A percentile compares a stretch with the other conserved stretches of the same genome.
phyloP scores from a whole-genome alignment of 176 grass and related monocot species.

The Musa troglodytarum region DNA sequence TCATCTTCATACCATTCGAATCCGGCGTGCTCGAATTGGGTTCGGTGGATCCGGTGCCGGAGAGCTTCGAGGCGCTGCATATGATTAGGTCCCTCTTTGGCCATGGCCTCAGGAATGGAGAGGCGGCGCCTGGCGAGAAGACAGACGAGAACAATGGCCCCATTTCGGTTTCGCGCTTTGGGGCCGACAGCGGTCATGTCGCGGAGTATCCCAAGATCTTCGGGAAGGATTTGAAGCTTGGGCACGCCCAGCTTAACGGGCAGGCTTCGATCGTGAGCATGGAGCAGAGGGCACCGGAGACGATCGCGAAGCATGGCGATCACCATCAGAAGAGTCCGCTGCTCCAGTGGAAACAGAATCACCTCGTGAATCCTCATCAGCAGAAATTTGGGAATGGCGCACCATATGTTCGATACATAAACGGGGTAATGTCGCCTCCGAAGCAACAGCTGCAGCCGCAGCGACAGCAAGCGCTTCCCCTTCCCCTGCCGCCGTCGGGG shows the following conservation, averaged over 20 bases:
- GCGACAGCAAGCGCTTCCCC: neutral
- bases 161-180: neutral
- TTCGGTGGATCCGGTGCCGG: slow-evolving; percentile 2
- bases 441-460: slow-evolving; percentile 1
- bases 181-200: neutral
- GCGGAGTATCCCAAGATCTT: slow-evolving; percentile 12
- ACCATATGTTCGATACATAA: neutral
- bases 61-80: slow-evolving; percentile 14
- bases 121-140: neutral
- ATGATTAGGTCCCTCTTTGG: neutral
- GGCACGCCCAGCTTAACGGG: neutral
- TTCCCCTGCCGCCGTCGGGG: neutral
- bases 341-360: slow-evolving; percentile 7
- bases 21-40: slow-evolving; percentile 14
- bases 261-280: neutral
- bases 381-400: slow-evolving; percentile 5
- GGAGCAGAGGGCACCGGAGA: neutral
- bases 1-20: slow-evolving; percentile 6
- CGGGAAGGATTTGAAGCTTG: slow-evolving; percentile 5
- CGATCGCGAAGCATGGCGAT: neutral
- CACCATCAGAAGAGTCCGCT: neutral
- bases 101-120: neutral
- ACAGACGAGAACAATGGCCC: slow-evolving; percentile 2
- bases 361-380: neutral
- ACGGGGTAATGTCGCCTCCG: neutral